Conservation (phyloP, 2,329 filamentous ascomycete species). For the Emericellopsis atlantica region DNA sequence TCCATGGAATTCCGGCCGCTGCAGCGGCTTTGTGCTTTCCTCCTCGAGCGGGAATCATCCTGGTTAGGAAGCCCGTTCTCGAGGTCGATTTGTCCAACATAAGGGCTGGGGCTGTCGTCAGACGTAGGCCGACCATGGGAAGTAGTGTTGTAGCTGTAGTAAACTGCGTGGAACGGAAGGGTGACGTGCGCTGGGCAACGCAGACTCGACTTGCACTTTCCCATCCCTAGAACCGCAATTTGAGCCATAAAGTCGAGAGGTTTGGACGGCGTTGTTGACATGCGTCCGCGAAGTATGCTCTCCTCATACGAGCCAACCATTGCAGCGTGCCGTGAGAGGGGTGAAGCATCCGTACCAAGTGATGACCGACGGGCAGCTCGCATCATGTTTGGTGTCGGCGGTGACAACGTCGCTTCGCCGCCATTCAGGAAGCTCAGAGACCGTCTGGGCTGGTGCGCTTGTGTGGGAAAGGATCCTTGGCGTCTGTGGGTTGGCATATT, state of each 20-base stretch:
- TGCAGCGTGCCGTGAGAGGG: slow-evolving; percentile 76
- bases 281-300: slow-evolving; percentile 84
- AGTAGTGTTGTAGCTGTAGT: slow-evolving; percentile 78
- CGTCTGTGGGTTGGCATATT: slow-evolving; percentile 30
- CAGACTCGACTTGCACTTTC: slow-evolving; percentile 75
- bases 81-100: slow-evolving; percentile 85
- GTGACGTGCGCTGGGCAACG: slow-evolving; percentile 84
- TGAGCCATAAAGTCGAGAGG: slow-evolving; percentile 89
- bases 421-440: slow-evolving; percentile 38
- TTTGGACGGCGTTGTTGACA: slow-evolving; percentile 92
- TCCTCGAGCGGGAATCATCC: slow-evolving; percentile 31
- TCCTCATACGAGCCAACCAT: slow-evolving; percentile 99
- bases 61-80: slow-evolving; percentile 61
- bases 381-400: slow-evolving; percentile 36
- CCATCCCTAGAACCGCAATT: slow-evolving; percentile 83
- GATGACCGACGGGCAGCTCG: slow-evolving; percentile 52
- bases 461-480: slow-evolving; percentile 52
- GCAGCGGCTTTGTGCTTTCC: slow-evolving; percentile 33
- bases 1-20: slow-evolving; percentile 20
- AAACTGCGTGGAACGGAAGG: slow-evolving; percentile 84
- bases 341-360: slow-evolving; percentile 59
- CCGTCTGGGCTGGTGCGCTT: slow-evolving; percentile 66
- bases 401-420: slow-evolving; percentile 18
- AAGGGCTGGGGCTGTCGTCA: slow-evolving; percentile 86
- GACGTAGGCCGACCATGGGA: slow-evolving; percentile 48